Evolutionary conservation across 495 filamentous ascomycete species (phyloP).

Genomic region (Trichoderma asperelloides): DNA sequence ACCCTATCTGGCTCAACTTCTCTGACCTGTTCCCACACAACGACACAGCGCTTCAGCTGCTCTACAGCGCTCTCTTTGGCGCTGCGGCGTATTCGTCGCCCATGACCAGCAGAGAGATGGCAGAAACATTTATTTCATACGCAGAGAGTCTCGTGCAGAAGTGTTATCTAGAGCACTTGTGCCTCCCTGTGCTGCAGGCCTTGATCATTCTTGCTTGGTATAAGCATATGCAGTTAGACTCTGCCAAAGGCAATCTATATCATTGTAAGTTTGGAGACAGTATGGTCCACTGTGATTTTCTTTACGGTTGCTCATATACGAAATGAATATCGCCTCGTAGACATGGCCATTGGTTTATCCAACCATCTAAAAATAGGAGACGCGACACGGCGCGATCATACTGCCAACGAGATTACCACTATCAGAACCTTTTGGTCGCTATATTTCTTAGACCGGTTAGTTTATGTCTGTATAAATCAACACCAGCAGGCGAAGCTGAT

Average conservation of each 20-base stretch:
- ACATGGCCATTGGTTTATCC: not conserved
- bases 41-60: constrained; percentile 6
- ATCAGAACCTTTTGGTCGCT: not conserved
- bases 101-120: not conserved
- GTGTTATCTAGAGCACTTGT: constrained; percentile 10
- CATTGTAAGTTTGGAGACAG: not conserved
- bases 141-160: constrained; percentile 5
- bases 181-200: constrained; percentile 3
- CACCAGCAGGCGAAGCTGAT: not conserved
- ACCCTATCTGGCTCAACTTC: constrained; percentile 9
- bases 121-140: not conserved
- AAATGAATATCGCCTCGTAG: not conserved
- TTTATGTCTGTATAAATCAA: not conserved
- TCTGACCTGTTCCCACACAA: constrained; percentile 9
- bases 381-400: not conserved
- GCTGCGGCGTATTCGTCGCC: not conserved
- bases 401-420: not conserved
- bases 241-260: constrained; percentile 2
- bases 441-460: not conserved
- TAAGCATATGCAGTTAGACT: constrained; percentile 2
- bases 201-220: not conserved
- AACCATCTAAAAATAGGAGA: not conserved
- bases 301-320: not conserved
- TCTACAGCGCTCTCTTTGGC: constrained; percentile 8
- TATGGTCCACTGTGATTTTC: not conserved